Conservation (phyloP, 1,284 basidiomycete genomes). For the Coniophora puteana region DNA sequence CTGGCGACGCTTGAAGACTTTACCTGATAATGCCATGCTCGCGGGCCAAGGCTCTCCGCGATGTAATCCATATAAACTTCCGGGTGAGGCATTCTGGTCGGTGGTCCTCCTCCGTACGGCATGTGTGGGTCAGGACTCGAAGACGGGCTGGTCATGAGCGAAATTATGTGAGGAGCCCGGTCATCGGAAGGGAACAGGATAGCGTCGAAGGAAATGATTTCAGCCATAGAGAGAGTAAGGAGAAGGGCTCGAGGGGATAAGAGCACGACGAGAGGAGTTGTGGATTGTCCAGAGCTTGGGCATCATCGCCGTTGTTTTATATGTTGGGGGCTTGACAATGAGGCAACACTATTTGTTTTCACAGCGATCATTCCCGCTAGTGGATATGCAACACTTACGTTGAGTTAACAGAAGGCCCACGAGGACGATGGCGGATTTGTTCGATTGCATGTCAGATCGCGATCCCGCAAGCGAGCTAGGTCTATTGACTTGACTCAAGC, state of each 20-base stretch:
- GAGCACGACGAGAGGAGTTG: constrained; percentile 9
- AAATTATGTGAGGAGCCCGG: constrained; percentile 64
- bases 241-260: not conserved
- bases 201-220: constrained; percentile 56
- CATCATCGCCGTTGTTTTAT: too few relatives aligned
- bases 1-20: constrained; percentile 22
- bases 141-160: constrained; percentile 65
- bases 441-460: too few relatives aligned
- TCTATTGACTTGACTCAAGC: too few relatives aligned
- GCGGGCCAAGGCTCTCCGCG: constrained; percentile 61
- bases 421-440: too few relatives aligned
- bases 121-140: constrained; percentile 42
- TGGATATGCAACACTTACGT: too few relatives aligned
- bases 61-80: constrained; percentile 83
- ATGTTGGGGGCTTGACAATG: too few relatives aligned
- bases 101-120: constrained; percentile 34
- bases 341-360: too few relatives aligned
- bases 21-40: constrained; percentile 72
- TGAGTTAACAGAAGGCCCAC: too few relatives aligned
- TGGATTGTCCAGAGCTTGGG: too few relatives aligned
- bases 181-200: constrained; percentile 63
- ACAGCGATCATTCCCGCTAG: too few relatives aligned
- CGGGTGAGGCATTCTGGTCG: constrained; percentile 68
- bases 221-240: constrained; percentile 43
- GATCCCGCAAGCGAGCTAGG: too few relatives aligned